Evolutionary conservation across 768 basidiomycete species (phyloP).

Genomic region (Lactarius pseudohatsudake): DNA sequence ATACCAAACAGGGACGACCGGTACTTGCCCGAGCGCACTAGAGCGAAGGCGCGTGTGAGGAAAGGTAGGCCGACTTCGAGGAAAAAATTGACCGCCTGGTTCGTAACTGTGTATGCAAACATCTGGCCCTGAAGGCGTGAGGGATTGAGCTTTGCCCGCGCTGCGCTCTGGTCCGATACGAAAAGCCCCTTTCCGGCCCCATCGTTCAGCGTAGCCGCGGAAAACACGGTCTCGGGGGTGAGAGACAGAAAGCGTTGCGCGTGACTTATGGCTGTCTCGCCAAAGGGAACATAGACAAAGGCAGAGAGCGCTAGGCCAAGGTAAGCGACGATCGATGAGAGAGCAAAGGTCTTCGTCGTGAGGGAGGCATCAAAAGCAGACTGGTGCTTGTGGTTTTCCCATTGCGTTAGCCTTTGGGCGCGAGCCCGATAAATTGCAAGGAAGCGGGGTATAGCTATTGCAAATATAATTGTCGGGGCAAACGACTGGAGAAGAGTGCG

Average conservation of each 20-base stretch:
- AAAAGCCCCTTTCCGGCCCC: constrained; percentile 29
- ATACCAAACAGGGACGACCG: constrained; percentile 25
- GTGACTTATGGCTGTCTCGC: constrained; percentile 73
- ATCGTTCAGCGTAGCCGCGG: constrained; percentile 28
- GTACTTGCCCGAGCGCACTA: constrained; percentile 43
- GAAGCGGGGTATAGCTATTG: constrained; percentile 75
- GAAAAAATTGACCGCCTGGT: constrained; percentile 78
- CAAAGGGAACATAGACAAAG: constrained; percentile 94
- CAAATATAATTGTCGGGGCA: constrained; percentile 80
- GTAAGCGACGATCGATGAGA: constrained; percentile 88
- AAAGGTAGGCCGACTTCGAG: constrained; percentile 82
- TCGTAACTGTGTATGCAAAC: constrained; percentile 90
- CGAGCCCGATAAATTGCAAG: constrained; percentile 68
- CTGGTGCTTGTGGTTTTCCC: constrained; percentile 91
- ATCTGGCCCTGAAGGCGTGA: constrained; percentile 83
- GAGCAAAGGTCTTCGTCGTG: constrained; percentile 87
- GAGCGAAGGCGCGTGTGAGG: constrained; percentile 57
- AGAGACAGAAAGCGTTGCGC: constrained; percentile 38
- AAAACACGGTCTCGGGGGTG: constrained; percentile 20
- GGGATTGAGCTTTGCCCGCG: constrained; percentile 60
- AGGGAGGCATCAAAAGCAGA: constrained; percentile 75
- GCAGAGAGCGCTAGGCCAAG: constrained; percentile 91
- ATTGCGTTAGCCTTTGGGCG: constrained; percentile 69
- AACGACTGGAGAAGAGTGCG: constrained; percentile 52
- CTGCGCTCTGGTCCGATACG: constrained; percentile 31